A percentile compares a stretch with the other conserved stretches of the same genome.
phyloP scores from a whole-genome alignment of 2,329 filamentous ascomycete species.

The Colletotrichum horii region DNA sequence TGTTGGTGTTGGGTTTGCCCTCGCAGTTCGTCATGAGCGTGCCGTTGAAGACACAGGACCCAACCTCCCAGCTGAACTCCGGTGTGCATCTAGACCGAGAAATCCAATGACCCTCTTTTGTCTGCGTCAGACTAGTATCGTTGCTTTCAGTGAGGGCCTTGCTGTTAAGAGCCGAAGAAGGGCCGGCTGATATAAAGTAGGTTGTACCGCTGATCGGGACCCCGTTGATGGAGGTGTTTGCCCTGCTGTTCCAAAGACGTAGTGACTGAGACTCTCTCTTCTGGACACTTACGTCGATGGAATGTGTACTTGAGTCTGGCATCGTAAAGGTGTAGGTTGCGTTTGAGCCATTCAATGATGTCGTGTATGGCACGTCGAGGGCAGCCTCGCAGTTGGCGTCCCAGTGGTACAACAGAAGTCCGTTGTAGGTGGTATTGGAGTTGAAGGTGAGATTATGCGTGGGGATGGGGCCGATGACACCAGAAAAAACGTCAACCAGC shows the following conservation, averaged over 20 bases:
- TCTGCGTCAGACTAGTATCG: neutral
- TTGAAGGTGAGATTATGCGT: conserved; percentile 7
- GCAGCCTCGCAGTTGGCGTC: conserved; percentile 1
- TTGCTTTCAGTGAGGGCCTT: neutral
- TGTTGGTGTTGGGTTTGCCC: neutral
- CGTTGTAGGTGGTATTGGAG: neutral
- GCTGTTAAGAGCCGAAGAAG: neutral
- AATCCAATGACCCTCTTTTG: neutral
- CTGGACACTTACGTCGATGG: neutral
- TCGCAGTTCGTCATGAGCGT: neutral
- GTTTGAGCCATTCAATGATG: neutral
- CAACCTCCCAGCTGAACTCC: neutral
- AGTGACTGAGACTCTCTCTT: neutral
- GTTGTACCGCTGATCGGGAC: neutral
- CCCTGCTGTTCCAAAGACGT: neutral
- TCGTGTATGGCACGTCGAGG: neutral
- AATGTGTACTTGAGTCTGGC: neutral
- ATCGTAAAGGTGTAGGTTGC: neutral
- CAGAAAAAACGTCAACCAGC: neutral
- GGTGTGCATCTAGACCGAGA: neutral
- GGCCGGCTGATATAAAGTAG: neutral
- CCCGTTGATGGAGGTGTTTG: neutral
- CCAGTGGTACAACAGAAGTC: neutral
- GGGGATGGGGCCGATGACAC: neutral
- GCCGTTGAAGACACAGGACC: neutral